Evolutionary conservation across 208 protist genomes (phyloP).

Genomic region (Acanthamoeba castellanii): DNA sequence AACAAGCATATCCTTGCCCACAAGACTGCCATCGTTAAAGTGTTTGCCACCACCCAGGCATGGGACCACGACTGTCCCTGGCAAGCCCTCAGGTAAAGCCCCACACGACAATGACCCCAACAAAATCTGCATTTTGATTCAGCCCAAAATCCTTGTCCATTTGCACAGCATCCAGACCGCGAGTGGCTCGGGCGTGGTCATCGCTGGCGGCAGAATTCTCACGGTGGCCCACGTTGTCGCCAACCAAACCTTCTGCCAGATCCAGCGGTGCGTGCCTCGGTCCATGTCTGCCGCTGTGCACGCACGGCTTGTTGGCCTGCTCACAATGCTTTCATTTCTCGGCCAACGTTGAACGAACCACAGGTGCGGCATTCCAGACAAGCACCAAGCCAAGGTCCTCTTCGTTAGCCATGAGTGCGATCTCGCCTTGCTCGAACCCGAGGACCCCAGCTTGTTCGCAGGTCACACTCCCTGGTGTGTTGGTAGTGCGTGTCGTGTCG

Average conservation of each 20-base stretch:
- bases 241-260: slow-evolving; percentile 69
- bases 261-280: neutral
- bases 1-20: slow-evolving; percentile 17
- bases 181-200: slow-evolving; percentile 49
- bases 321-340: neutral
- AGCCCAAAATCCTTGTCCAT: neutral
- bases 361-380: slow-evolving; percentile 22
- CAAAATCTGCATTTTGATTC: neutral
- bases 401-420: slow-evolving; percentile 73
- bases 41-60: slow-evolving; percentile 50
- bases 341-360: neutral
- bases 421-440: slow-evolving; percentile 62
- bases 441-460: neutral
- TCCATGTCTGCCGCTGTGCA: neutral
- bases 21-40: slow-evolving; percentile 49
- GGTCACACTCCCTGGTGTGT: neutral
- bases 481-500: too few relatives aligned
- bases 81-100: slow-evolving; percentile 29
- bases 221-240: slow-evolving; percentile 73
- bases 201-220: slow-evolving; percentile 48
- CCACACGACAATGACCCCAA: neutral
- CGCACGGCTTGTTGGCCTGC: too few relatives aligned
- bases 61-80: slow-evolving; percentile 67
- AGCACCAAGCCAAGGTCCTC: slow-evolving; percentile 44
- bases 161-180: neutral